Base-by-base conservation (phyloP, 805 yeast genomes). In the Lipomyces orientalis region DNA sequence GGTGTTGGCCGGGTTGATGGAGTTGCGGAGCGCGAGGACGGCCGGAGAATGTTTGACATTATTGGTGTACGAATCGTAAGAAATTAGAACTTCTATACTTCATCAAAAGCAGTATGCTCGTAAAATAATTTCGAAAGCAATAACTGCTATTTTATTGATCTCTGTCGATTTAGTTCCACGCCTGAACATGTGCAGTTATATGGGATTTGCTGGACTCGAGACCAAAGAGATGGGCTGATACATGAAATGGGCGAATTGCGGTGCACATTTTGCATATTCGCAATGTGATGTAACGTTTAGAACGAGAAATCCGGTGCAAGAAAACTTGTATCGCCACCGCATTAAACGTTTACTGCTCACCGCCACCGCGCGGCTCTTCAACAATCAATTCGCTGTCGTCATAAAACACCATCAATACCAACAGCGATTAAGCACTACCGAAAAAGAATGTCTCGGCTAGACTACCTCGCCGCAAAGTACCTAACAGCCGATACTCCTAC, bases 381-480 rank as follows among this genome's bases (percentile, higher is more conserved):
- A 35, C 16, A 9, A 25, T 25, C 29, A 25, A 1, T 25, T 37
- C 16, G 14, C 14, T 16, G 43, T 37, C 12, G 1, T 12, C 43
- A 37, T 37, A 14, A 1, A 37, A 43, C 12, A 43, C 19, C 12
- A 43, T 19, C n/a, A 6, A 5, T 3, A 14, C 49, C 19, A 43
- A 8, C 22, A 43, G 6, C 4, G 49, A 25, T 25, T 1, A 9
- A 43, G 49, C 49, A 16, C 19, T 25, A 6, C 49, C 16, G 14
- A 16, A 16, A 16, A 10, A 31, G 19, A 29, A 83, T 83, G 86
- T 82, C 85, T 1, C 73, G 85, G 39, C 80, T 84, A 55, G 84
- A 81, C 60, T 85, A 85, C 67, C 75, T 85, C 54, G 77, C 82
- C 7, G 80, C 82, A 69, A 81, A 81, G 49, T 86, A 86, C 64